Conservation (phyloP, 768 basidiomycete species). For the Calocera cornea region DNA sequence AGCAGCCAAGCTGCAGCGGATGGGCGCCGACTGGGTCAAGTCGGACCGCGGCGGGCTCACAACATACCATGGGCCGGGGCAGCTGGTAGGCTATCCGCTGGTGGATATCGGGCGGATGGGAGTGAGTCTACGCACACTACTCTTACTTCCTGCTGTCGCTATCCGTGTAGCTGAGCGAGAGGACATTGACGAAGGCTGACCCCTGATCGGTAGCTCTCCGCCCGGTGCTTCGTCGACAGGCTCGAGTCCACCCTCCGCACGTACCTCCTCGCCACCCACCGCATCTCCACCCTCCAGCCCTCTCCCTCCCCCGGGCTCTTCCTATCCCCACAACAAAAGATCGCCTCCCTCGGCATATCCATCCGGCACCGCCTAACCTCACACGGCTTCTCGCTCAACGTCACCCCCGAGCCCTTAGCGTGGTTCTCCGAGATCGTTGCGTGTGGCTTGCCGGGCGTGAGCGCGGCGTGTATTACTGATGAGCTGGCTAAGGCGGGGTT, state of each 20-base stretch:
- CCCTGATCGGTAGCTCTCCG: conserved; percentile 25
- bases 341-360: conserved; percentile 94
- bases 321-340: conserved; percentile 60
- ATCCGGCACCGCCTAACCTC: conserved; percentile 86
- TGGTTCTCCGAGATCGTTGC: conserved; percentile 89
- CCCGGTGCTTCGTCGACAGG: conserved; percentile 71
- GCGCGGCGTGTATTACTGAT: conserved; percentile 38
- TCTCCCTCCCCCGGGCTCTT: conserved; percentile 89
- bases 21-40: conserved; percentile 79
- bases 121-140: conserved; percentile 37
- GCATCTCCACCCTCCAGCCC: conserved; percentile 32
- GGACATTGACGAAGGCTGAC: no score
- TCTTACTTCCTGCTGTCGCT: background rate
- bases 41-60: conserved; percentile 81
- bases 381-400: conserved; percentile 89
- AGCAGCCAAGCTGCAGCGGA: conserved; percentile 43
- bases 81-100: conserved; percentile 89
- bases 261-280: conserved; percentile 49
- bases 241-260: conserved; percentile 58
- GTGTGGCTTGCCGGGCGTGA: conserved; percentile 77
- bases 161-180: no score
- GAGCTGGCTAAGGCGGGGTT: background rate
- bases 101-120: conserved; percentile 72
- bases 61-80: conserved; percentile 96
- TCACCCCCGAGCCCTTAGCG: conserved; percentile 59